Conservation (phyloP, 2,329 filamentous ascomycete species). For the Claviceps fusiformis region DNA sequence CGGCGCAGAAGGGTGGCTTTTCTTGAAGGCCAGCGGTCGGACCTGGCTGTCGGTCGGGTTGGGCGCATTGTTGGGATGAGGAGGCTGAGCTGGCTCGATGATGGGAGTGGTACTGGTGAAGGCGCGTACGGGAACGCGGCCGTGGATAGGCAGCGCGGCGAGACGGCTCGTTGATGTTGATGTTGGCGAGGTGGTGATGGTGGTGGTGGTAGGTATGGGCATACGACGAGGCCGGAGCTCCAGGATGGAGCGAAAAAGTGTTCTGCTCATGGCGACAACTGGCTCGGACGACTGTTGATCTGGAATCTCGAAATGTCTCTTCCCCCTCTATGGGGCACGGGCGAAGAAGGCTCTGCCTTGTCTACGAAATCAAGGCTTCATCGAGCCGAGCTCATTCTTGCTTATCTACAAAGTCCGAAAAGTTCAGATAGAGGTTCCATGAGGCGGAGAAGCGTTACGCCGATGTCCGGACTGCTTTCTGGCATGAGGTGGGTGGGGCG, state of each 20-base stretch:
- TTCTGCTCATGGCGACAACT: slow-evolving; percentile 36
- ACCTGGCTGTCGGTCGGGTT: slow-evolving; percentile 20
- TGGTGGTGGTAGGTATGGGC: slow-evolving; percentile 10
- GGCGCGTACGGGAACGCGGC: slow-evolving; percentile 21
- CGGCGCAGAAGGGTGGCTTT: slow-evolving; percentile 23
- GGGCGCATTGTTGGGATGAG: slow-evolving; percentile 23
- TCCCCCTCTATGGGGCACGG: background rate
- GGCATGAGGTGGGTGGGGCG: background rate
- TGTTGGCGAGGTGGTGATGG: slow-evolving; percentile 2
- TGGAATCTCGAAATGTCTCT: background rate
- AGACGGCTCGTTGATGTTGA: slow-evolving; percentile 4
- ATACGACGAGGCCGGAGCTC: slow-evolving; percentile 34
- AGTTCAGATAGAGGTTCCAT: slow-evolving; percentile 6
- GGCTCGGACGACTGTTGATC: slow-evolving; percentile 3
- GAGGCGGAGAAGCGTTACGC: slow-evolving; percentile 21
- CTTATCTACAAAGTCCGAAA: slow-evolving; percentile 1
- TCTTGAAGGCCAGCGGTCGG: slow-evolving; percentile 25
- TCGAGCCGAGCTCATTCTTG: background rate
- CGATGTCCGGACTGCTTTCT: slow-evolving; percentile 14
- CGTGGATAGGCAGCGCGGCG: slow-evolving; percentile 13
- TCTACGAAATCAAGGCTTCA: background rate
- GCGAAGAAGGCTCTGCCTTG: background rate
- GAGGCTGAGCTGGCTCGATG: slow-evolving; percentile 25
- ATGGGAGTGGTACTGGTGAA: slow-evolving; percentile 38
- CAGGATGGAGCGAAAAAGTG: slow-evolving; percentile 48